Conservation (phyloP, 2,329 filamentous ascomycete species). For the Colletotrichum kahawae region DNA sequence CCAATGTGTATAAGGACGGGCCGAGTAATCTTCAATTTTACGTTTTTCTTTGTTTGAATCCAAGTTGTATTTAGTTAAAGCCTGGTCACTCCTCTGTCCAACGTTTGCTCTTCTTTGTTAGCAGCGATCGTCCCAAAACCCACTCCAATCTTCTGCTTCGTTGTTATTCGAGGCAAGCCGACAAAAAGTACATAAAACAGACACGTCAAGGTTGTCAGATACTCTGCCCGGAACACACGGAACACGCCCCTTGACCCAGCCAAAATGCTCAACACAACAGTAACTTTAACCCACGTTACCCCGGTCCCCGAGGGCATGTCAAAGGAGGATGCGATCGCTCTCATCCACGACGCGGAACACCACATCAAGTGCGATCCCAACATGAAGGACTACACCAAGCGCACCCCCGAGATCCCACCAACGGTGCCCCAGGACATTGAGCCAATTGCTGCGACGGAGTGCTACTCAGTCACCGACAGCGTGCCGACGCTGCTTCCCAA, state of each 20-base stretch:
- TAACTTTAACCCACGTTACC: constrained; percentile 46
- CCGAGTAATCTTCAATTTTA: not conserved
- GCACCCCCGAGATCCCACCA: constrained; percentile 29
- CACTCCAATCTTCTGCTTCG: not conserved
- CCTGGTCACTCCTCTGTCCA: not conserved
- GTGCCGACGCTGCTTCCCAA: constrained; percentile 59
- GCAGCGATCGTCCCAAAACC: not conserved
- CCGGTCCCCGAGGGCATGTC: constrained; percentile 44
- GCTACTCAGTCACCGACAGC: constrained; percentile 54
- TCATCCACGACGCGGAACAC: constrained; percentile 57
- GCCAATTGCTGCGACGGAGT: constrained; percentile 33
- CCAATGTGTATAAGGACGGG: not conserved
- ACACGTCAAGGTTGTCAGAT: not conserved
- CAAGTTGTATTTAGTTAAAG: not conserved
- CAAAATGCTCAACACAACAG: constrained; percentile 49
- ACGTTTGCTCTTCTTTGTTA: not conserved
- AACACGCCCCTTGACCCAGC: not conserved
- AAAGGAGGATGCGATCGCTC: constrained; percentile 41
- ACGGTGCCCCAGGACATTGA: constrained; percentile 32
- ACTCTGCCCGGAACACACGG: not conserved
- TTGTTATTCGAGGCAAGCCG: not conserved
- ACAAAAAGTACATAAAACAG: not conserved
- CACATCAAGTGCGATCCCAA: constrained; percentile 60
- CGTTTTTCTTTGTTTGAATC: not conserved
- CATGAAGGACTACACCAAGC: constrained; percentile 42